These are phyloP conservation scores for Metschnikowia matae DNA, from an alignment of 805 yeast species.

Conservation along the genomic window DNA sequence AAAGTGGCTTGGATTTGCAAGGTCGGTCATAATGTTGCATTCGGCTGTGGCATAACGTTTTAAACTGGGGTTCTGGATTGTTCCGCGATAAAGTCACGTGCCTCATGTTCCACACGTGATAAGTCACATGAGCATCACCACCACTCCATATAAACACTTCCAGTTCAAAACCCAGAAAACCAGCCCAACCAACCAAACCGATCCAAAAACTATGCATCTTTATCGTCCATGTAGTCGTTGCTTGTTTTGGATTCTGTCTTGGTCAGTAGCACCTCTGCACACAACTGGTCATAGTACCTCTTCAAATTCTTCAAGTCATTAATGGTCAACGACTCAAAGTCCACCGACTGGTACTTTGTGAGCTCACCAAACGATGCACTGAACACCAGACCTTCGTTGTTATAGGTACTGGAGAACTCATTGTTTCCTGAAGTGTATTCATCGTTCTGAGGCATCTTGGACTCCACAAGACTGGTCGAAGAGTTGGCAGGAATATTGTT, in stretches of 20 bases:
- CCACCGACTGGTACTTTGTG: slow-evolving; percentile 30
- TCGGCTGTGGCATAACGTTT: neutral
- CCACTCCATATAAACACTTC: neutral
- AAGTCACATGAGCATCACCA: neutral
- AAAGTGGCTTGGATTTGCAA: neutral
- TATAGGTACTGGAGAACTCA: slow-evolving; percentile 11
- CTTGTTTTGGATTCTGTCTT: slow-evolving; percentile 16
- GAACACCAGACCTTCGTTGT: slow-evolving; percentile 22
- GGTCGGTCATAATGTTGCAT: slow-evolving; percentile 1
- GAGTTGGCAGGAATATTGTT: slow-evolving; percentile 25
- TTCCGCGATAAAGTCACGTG: neutral
- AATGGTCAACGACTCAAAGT: slow-evolving; percentile 34
- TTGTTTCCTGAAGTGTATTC: slow-evolving; percentile 5
- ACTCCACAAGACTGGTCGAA: slow-evolving; percentile 2
- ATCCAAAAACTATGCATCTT: neutral
- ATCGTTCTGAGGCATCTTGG: neutral
- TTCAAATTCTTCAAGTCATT: slow-evolving; percentile 34
- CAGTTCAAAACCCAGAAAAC: too few species aligned
- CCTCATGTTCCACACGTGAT: neutral
- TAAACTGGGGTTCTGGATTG: neutral
- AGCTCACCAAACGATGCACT: slow-evolving; percentile 24
- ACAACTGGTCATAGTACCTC: slow-evolving; percentile 35
- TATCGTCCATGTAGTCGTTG: slow-evolving; percentile 10
- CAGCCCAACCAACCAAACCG: too few species aligned
- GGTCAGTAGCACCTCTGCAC: slow-evolving; percentile 18